Base-by-base conservation (phyloP, 495 filamentous ascomycete species). In the Aspergillus baeticus region DNA sequence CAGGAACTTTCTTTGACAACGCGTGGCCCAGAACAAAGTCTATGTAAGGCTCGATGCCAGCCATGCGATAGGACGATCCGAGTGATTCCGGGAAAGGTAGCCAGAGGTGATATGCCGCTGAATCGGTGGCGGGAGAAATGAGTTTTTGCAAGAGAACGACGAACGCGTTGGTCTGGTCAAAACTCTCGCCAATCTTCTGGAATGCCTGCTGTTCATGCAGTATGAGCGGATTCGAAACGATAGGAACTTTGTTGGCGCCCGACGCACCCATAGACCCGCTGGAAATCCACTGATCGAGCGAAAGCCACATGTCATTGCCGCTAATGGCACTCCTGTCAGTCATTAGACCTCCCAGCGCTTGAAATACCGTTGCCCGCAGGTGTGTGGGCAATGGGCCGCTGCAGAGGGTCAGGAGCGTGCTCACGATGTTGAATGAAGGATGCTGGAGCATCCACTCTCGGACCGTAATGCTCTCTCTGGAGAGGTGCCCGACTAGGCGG, bases 31-130 rank as follows among this genome's bases (percentile, higher is more conserved):
- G 55, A 17, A 89, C 81, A 65, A 96, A 96, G 73, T 99, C 95
- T 55, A 96, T 73, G 59, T 96, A 98, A 5, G 87, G 84, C 52
- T 96, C 92, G 57, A 99, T 89, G 3, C 95, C 94, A 15, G 91
- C 81, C 76, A 87, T 86, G 46, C 94, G 85, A 62, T 85, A 86
- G 7, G 83, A 77, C 11, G 82, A 80, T n/a, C 92, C 91, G n/a
- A 98, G 76, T 34, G 79, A 82, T 64, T 96, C 92, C 0, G 94
- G 90, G 66, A 97, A 98, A 0, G 93, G 86, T 17, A 98, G 71
- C 51, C 86, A 84, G 7, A 96, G 72, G 1, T 75, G 78, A 21
- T 72, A 69, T 17, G 81, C 72, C 10, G 57, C 44, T 4, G 57
- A 56, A 47, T 81, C 82, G 1, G 76, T 63, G 5, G 82, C 75